Evolutionary conservation across 2,329 filamentous ascomycete genomes (phyloP), one percentile per base, ranked within the genome.

Genomic region (Nemania serpens): DNA sequence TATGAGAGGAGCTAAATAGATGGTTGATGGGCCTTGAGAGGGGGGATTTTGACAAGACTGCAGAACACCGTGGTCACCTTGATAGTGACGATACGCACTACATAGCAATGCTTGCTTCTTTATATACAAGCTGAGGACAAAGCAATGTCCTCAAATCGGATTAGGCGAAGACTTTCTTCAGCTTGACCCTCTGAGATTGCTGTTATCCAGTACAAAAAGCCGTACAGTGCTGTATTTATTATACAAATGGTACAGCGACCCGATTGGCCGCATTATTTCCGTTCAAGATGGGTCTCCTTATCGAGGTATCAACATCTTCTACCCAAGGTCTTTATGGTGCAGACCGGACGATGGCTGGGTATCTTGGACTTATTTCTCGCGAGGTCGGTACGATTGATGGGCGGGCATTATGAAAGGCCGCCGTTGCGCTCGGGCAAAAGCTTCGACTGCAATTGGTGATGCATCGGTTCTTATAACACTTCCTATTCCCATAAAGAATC

Each of bases 401-500:
- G 75, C 71, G 0, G 76, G 70, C 74, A 85, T 81, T 65, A 96
- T 86, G 71, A 94, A 87, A 22, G 93, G 91, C 65, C 86, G 85
- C 70, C 89, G 83, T 68, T 89, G 87, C 52, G 91, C 88, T 75
- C 86, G 86, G 68, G 87, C 84, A 79, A 94, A 97, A 59, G 91
- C 86, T 74, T 93, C 86, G 68, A 87, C 83, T 61, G 89, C 82
- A 70, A 91, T 88, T 39, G 90, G 88, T 45, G 91, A 91, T 66
- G 91, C 88, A 70, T 99, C 95, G 62, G 92, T 93, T 74, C 95
- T 90, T 72, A 99, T 97, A 46, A 96, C 93, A 70, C 92, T 97
- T 69, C 95, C 95, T 70, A 99, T 97, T 59, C 91, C 94, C 95
- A 99, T 99, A 84, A 99, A 99, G 81, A 98, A 97, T 22, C 86